Evolutionary conservation across 2,329 filamentous ascomycete species (phyloP).

Genomic region (Eutypa lata): DNA sequence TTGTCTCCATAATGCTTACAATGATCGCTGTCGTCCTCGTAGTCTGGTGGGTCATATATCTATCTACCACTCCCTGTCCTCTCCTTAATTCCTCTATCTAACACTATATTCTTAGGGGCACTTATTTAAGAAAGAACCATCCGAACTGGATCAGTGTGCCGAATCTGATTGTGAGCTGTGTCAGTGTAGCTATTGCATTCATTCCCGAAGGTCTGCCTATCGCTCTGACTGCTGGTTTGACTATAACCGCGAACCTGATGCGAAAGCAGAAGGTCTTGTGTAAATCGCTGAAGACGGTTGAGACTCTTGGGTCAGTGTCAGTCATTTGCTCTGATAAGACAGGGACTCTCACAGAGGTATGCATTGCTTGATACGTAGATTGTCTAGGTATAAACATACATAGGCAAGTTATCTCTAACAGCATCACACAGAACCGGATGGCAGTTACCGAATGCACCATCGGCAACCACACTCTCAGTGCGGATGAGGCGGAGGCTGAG

Average conservation of each 20-base stretch:
- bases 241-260: slow-evolving; percentile 76
- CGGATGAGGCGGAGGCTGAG: slow-evolving; percentile 47
- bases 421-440: slow-evolving; percentile 64
- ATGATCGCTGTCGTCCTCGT: slow-evolving; percentile 64
- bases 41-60: slow-evolving; percentile 57
- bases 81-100: slow-evolving; percentile 18
- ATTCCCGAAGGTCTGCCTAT: slow-evolving; percentile 74
- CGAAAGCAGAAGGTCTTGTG: slow-evolving; percentile 72
- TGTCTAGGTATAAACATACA: neutral
- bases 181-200: slow-evolving; percentile 70
- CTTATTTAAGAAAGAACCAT: slow-evolving; percentile 65
- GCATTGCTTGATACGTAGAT: slow-evolving; percentile 8
- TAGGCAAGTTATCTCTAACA: slow-evolving; percentile 2
- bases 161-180: slow-evolving; percentile 68
- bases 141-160: slow-evolving; percentile 71
- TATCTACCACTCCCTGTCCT: slow-evolving; percentile 43
- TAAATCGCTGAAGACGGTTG: slow-evolving; percentile 76
- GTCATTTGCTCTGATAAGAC: slow-evolving; percentile 78
- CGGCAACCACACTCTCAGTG: slow-evolving; percentile 45
- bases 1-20: slow-evolving; percentile 62
- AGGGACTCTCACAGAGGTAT: slow-evolving; percentile 60
- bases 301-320: slow-evolving; percentile 70
- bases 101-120: slow-evolving; percentile 45
- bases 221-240: slow-evolving; percentile 66
- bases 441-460: slow-evolving; percentile 66